Evolutionary conservation across 1,284 basidiomycete species (phyloP).

Genomic region (Rhodotorula sp.): DNA sequence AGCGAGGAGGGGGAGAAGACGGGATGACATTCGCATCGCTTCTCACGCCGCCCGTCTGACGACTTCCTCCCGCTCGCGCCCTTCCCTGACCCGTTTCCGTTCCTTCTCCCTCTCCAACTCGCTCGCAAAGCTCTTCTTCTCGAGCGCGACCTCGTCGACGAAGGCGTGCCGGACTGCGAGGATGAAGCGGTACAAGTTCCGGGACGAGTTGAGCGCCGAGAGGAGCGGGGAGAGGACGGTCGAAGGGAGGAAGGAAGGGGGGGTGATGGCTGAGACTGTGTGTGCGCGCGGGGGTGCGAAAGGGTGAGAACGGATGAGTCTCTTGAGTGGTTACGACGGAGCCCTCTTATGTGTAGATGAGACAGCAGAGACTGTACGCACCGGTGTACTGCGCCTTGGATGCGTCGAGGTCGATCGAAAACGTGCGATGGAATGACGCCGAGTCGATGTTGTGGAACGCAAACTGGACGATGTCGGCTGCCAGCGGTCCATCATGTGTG

Average conservation of each 20-base stretch:
- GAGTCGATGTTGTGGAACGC: slow-evolving; percentile 43
- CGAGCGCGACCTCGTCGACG: slow-evolving; percentile 34
- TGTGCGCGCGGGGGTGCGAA: neutral
- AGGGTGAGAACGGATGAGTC: neutral
- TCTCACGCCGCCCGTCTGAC: neutral
- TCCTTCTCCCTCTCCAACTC: slow-evolving; percentile 20
- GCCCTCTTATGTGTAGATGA: neutral
- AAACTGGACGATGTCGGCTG: slow-evolving; percentile 44
- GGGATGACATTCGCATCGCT: too few species aligned
- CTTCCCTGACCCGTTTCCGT: slow-evolving; percentile 10
- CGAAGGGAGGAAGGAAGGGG: slow-evolving; percentile 20
- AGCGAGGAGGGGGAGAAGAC: too few species aligned
- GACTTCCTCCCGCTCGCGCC: neutral
- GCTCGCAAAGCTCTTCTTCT: slow-evolving; percentile 12
- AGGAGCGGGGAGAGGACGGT: slow-evolving; percentile 22
- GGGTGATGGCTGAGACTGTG: slow-evolving; percentile 10
- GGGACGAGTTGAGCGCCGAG: slow-evolving; percentile 38
- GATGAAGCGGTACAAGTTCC: slow-evolving; percentile 44
- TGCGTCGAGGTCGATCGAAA: slow-evolving; percentile 45
- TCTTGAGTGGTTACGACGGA: neutral
- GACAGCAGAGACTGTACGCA: slow-evolving; percentile 1
- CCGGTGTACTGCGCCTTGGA: slow-evolving; percentile 35
- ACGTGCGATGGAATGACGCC: slow-evolving; percentile 39
- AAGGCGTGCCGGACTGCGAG: slow-evolving; percentile 43
- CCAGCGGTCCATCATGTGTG: too few species aligned